Percentiles rank a stretch among this genome's conserved stretches.
These are phyloP conservation scores for Apodospora peruviana DNA, from an alignment of 495 filamentous ascomycete genomes.

Conservation along the genomic window DNA sequence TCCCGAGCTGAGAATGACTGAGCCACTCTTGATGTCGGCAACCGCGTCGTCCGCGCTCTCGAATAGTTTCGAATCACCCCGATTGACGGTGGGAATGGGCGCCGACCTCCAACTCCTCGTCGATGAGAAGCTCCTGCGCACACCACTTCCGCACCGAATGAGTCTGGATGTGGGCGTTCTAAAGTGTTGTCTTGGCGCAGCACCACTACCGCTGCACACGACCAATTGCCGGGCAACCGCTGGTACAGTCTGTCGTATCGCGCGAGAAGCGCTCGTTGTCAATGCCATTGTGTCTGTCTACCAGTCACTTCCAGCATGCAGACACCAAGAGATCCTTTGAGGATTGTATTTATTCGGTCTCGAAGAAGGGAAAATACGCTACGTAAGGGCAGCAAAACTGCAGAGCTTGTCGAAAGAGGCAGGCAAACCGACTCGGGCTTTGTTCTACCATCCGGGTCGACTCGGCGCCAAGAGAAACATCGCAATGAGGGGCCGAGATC, in stretches of 20 bases:
- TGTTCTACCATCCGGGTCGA: neutral
- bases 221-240: neutral
- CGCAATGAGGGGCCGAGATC: neutral
- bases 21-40: conserved; percentile 52
- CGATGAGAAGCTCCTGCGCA: conserved; percentile 13
- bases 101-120: conserved; percentile 13
- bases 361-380: neutral
- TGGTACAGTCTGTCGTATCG: conserved; percentile 6
- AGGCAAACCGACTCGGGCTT: neutral
- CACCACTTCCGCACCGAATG: neutral
- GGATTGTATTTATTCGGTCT: neutral
- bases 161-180: too few species aligned
- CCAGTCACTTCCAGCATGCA: too few species aligned
- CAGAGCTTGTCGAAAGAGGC: neutral
- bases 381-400: neutral
- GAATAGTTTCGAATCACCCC: conserved; percentile 47
- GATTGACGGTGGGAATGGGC: conserved; percentile 20
- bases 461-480: neutral
- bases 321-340: too few species aligned
- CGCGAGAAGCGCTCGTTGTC: conserved; percentile 7
- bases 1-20: conserved; percentile 52
- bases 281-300: conserved; percentile 8
- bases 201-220: neutral
- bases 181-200: neutral
- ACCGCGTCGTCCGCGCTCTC: conserved; percentile 55